Base-by-base conservation (phyloP, 1,284 basidiomycete species). In the Cryptococcus sp. region DNA sequence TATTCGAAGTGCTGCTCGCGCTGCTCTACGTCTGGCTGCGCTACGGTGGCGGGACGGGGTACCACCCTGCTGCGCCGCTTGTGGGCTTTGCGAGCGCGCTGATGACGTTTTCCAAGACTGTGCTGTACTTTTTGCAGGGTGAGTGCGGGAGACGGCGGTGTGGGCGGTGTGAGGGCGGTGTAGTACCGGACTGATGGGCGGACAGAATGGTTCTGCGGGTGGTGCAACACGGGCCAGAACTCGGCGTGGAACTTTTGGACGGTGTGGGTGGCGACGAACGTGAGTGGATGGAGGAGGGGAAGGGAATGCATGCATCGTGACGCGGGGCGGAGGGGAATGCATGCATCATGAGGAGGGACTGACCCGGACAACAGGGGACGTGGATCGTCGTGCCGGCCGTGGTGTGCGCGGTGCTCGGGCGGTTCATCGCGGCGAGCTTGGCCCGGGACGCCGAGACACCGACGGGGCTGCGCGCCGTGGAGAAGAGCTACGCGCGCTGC, bases 51-150 rank as follows among this genome's bases (percentile, higher is more conserved):
- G 18, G 54, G 39, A 23, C 81, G 87, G 36, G 36, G 5, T 69
- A 69, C 52, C 67, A 69, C 48, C 65, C 65, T 2, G 64, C 66
- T 11, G 71, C 68, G 2, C 82, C 88, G 0, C 66, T 95, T 39
- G 70, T 93, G 49, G 93, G 89, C 0, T 87, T 94, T 67, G 79
- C 83, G 12, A 80, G 84, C 0, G 85, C 82, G 1, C 72, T 82
- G 12, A 87, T 92, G 85, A 95, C 91, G 0, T 77, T 91, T 24
- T 84, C 84, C 58, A 94, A 94, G 80, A 95, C 91, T 0, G 73
- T 85, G 4, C 80, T 94, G n/a, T 95, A 93, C 75, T 84, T 83
- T 81, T 71, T 81, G 7, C 85, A 89, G 69, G 89, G 91, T 73
- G 85, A 49, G 63, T 53, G n/a, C n/a, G n/a, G n/a, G 11, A 5